These are phyloP conservation scores for Ceriops decandra DNA, from an alignment of 345 rosid genomes.

Conservation along the genomic window DNA sequence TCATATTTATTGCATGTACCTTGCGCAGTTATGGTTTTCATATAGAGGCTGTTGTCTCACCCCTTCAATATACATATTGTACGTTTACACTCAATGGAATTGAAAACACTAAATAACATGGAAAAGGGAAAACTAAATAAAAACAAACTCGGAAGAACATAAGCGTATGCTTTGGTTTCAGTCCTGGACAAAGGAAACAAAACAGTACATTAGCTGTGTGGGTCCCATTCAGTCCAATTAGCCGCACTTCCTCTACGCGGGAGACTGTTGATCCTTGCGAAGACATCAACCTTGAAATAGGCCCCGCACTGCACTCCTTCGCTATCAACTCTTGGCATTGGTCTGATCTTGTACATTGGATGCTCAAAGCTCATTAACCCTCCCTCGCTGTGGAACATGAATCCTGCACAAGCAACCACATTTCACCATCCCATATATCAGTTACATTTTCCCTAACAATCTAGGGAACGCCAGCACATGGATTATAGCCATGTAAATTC, in stretches of 20 bases:
- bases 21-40: too few relatives aligned
- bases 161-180: too few relatives aligned
- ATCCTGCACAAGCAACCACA: slow-evolving; percentile 14
- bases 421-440: neutral
- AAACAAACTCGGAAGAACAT: too few relatives aligned
- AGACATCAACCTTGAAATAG: slow-evolving; percentile 41
- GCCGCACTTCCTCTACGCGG: slow-evolving; percentile 45
- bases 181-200: too few relatives aligned
- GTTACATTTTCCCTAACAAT: neutral
- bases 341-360: slow-evolving; percentile 45
- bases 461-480: too few relatives aligned
- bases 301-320: slow-evolving; percentile 37
- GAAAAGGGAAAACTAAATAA: too few relatives aligned
- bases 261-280: slow-evolving; percentile 39
- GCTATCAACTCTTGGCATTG: slow-evolving; percentile 35
- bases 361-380: slow-evolving; percentile 49
- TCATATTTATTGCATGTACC: too few relatives aligned
- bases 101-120: too few relatives aligned
- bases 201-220: slow-evolving; percentile 2
- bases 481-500: neutral
- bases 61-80: too few relatives aligned
- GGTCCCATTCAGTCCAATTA: slow-evolving; percentile 40
- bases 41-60: too few relatives aligned
- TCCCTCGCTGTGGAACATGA: slow-evolving; percentile 32
- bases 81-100: too few relatives aligned